Base-by-base conservation (phyloP, 257 asterid genomes). In the Solanum gandarillasii region DNA sequence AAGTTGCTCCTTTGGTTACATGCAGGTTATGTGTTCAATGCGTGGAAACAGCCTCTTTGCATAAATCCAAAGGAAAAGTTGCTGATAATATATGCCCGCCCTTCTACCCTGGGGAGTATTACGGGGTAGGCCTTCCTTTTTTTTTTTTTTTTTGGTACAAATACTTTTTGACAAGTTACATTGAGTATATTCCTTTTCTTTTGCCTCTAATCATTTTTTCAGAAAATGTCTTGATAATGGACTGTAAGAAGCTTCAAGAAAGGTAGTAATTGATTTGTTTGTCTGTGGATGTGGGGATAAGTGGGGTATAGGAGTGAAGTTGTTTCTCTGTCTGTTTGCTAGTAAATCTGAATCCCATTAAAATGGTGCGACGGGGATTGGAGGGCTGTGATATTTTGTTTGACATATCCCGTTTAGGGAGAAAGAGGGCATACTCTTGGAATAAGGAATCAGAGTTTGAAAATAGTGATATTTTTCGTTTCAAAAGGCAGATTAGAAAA, bases 321-420 rank as follows among this genome's bases (percentile, higher is more conserved):
- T 82, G 70, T 82, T 82, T 60, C 71, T 82, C 86, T 82, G 86
- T 82, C 70, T 82, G 31, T 82, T 82, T 52, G 86, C 38, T 82
- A 7, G 65, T 82, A 31, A 82, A 52, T 60, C 86, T 48, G 85
- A 81, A 81, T 82, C 71, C 31, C 86, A 82, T 82, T 31, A 82
- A 31, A 48, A 82, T 82, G 86, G 46, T 3, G 11, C 43, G 86
- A 48, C 43, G 8, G 43, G 71, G 71, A 31, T 46, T 82, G 86
- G 65, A 82, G 43, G 11, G 43, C 46, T 82, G 31, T 82, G 86
- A 82, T 48, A 52, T 82, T 29, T 27, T 52, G 71, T 52, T 31
- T 82, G 86, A 82, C 43, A 20, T 82, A 18, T 18, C 39, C 27
- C 86, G 86, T 48, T 82, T 82, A 82, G 41, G 25, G 86, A 82